Conservation (phyloP, 1,284 basidiomycete genomes). For the Moniliophthora roreri region DNA sequence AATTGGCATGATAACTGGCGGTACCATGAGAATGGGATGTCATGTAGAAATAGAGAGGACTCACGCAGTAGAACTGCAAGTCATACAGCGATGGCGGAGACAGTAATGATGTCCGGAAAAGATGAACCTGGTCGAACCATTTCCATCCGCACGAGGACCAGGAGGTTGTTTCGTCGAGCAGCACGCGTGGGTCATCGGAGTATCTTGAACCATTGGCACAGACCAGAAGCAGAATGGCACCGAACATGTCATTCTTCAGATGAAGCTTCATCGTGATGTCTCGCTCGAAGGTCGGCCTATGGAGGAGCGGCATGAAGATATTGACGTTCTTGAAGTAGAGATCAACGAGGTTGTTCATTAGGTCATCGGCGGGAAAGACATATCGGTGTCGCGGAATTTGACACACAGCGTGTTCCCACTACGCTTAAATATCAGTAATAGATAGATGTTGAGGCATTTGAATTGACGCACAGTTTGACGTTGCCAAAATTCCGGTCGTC, state of each 20-base stretch:
- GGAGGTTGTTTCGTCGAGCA: constrained; percentile 36
- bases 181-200: constrained; percentile 56
- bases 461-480: constrained; percentile 10
- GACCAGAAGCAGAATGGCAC: constrained; percentile 57
- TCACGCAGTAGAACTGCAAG: constrained; percentile 51
- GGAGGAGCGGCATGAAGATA: constrained; percentile 29
- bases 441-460: not conserved
- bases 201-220: constrained; percentile 64
- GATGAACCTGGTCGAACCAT: constrained; percentile 67
- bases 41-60: constrained; percentile 11
- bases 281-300: constrained; percentile 24
- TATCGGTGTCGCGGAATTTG: not conserved
- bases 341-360: constrained; percentile 15
- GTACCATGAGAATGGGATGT: constrained; percentile 1
- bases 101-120: constrained; percentile 45
- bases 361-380: constrained; percentile 19
- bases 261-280: constrained; percentile 40
- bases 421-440: not conserved
- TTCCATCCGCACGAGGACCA: constrained; percentile 71
- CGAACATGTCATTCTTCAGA: constrained; percentile 51
- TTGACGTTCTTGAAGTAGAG: constrained; percentile 7
- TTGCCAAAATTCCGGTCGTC: constrained; percentile 11
- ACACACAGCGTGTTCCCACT: not conserved
- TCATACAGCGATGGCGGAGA: constrained; percentile 56
- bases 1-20: constrained; percentile 44